These are phyloP conservation scores for Microsporum canis DNA, from an alignment of 2,329 filamentous ascomycete species.

Conservation along the genomic window DNA sequence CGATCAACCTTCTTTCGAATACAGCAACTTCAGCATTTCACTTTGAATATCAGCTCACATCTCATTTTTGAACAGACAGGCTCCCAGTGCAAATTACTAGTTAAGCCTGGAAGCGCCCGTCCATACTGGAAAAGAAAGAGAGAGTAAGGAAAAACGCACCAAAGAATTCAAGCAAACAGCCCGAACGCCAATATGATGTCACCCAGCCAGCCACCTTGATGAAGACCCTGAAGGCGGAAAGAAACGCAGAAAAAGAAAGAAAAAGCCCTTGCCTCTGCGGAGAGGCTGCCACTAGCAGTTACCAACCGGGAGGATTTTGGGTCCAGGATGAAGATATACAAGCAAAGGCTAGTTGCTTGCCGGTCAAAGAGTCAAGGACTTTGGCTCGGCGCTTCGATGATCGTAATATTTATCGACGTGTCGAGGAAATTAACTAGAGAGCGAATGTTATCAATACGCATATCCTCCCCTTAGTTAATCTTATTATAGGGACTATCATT, in stretches of 20 bases:
- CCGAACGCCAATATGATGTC: conserved; percentile 1
- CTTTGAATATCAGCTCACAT: too few species aligned
- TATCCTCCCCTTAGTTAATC: neutral
- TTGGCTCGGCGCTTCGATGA: neutral
- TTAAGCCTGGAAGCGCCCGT: too few species aligned
- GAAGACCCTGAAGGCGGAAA: neutral
- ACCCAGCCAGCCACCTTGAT: neutral
- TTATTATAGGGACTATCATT: neutral
- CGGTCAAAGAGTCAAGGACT: neutral
- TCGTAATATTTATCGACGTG: neutral
- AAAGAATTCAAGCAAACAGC: neutral
- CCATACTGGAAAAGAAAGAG: neutral
- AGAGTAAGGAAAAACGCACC: neutral
- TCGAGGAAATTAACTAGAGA: neutral
- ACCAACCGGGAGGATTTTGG: neutral
- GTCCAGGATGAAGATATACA: neutral
- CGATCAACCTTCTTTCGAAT: neutral
- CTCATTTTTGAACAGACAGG: too few species aligned
- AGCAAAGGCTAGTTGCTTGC: neutral
- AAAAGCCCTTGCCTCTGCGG: neutral
- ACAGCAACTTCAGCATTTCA: neutral
- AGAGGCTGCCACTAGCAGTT: neutral
- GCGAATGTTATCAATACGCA: neutral
- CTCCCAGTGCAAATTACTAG: too few species aligned
- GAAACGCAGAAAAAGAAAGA: neutral